Evolutionary conservation across 768 basidiomycete species (phyloP), one percentile per base, ranked within the genome.

Genomic region (Tephrocybe sp.): DNA sequence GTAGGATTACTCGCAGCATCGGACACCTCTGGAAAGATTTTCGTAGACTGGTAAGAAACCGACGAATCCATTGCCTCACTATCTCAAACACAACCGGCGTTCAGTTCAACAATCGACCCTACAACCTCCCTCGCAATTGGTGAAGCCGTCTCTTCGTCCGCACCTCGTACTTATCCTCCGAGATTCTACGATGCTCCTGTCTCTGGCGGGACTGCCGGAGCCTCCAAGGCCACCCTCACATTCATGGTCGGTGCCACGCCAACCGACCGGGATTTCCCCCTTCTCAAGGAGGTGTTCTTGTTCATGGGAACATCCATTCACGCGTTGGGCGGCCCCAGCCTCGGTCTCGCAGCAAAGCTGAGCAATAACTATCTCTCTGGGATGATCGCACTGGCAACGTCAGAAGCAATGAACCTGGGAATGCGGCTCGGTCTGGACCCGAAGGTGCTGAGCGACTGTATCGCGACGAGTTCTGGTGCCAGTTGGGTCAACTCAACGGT

Each of bases 351-450:
- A 18, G 70, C 73, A n/a, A 76, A 75, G 54, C 56, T 75, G 25
- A 72, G 71, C 59, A 74, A 75, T 53, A 77, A 75, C 51, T 75
- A 75, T 53, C 63, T 75, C 21, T 72, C 69, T 15, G 71, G 73
- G 1, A 62, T 72, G 56, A 72, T 74, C 40, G 71, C 73, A 2
- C 64, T 75, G 14, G 73, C 73, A 3, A 75, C 72, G 3, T 62
- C 72, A 23, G 73, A 74, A 55, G 73, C 72, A 2, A 76, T 76
- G 74, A 74, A 74, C 50, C 60, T 76, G 8, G 73, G 72, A 0
- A 75, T 77, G 70, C 64, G 72, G 40, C 64, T 76, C 14, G 74
- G 74, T 1, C 53, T 76, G 5, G 74, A 75, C 14, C 68, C 74
- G 1, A 66, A 66, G 34, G 66, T 69, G 7, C 58, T 76, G 32